These are phyloP conservation scores for Nannochloropsis oceanica DNA, from an alignment of 108 stramenopile genomes.

Conservation along the genomic window DNA sequence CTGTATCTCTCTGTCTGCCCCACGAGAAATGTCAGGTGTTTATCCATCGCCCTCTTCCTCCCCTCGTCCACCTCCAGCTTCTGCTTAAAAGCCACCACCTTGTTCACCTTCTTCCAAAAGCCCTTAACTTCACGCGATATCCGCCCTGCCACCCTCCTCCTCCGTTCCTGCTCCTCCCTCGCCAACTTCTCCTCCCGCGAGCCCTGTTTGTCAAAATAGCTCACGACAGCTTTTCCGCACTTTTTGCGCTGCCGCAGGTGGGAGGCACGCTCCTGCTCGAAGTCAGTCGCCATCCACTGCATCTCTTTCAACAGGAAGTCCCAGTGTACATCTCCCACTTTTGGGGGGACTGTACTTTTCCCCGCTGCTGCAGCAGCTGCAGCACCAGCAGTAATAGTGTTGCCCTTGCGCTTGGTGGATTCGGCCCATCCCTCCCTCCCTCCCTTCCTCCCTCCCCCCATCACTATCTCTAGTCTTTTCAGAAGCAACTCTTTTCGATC, in stretches of 20 bases:
- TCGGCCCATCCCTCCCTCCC: no score
- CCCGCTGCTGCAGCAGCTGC: not conserved
- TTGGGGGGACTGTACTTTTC: not conserved
- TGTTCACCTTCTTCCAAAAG: conserved; percentile 46
- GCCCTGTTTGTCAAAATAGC: conserved; percentile 4
- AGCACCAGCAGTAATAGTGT: not conserved
- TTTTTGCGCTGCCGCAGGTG: conserved; percentile 31
- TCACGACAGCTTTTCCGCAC: conserved; percentile 25
- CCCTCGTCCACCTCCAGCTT: conserved; percentile 37
- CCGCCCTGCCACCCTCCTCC: conserved; percentile 16
- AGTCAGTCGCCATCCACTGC: conserved; percentile 49
- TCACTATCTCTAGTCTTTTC: not conserved
- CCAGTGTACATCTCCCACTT: conserved; percentile 35
- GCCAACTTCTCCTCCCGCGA: conserved; percentile 18
- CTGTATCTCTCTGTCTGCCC: conserved; percentile 47
- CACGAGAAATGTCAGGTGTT: conserved; percentile 43
- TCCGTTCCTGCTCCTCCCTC: conserved; percentile 19
- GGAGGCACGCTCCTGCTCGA: conserved; percentile 29
- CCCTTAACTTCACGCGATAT: conserved; percentile 35
- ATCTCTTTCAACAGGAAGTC: conserved; percentile 43
- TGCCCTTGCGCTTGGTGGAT: no score
- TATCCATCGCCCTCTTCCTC: conserved; percentile 43
- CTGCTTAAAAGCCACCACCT: conserved; percentile 47
- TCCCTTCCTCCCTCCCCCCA: not conserved
- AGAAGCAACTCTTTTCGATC: not conserved